Base-by-base conservation (phyloP, 768 basidiomycete species). In the Lyophyllum shimeji region DNA sequence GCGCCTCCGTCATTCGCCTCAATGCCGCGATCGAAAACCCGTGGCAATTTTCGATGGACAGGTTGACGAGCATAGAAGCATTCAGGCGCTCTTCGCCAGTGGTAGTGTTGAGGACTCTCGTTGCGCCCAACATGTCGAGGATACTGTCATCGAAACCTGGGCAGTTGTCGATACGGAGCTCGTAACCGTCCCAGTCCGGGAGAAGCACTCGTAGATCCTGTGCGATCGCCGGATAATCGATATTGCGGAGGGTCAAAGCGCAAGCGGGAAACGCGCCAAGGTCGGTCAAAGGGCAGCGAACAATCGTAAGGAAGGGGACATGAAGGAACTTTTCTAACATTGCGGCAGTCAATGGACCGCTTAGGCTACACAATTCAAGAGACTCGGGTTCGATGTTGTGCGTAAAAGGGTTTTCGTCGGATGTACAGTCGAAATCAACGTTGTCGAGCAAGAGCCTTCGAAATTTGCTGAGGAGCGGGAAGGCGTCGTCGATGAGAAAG, bases 21-120 rank as follows among this genome's bases (percentile, higher is more conserved):
- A 54, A 40, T 12, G 53, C 53, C 15, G 44, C 31, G 9, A 47
- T 47, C n/a, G 53, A 54, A 34, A 54, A 54, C 2, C 44, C 45
- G n/a, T 25, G 33, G 25, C 53, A 54, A 25, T 40, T 29, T 7
- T 13, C 21, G 15, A 54, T 17, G 21, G n/a, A 2, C 9, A 54
- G 18, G 15, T 6, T 13, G 2, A 5, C 1, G 8, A 54, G 12
- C n/a, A 3, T 2, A 1, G 17, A 3, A 5, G 8, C 15, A 12
- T 20, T 44, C 20, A 53, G 11, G 6, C 37, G 11, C 1, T 27
- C 51, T 1, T 4, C 3, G n/a, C 9, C 12, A 37, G n/a, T n/a
- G n/a, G n/a, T n/a, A n/a, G n/a, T 12, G 11, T 8, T 12, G 13
- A 15, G 23, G 24, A 52, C 17, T 1, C 12, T 23, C 40, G 6